phyloP scores from a whole-genome alignment of 2,329 filamentous ascomycete genomes.

The Aspergillus sp. region DNA sequence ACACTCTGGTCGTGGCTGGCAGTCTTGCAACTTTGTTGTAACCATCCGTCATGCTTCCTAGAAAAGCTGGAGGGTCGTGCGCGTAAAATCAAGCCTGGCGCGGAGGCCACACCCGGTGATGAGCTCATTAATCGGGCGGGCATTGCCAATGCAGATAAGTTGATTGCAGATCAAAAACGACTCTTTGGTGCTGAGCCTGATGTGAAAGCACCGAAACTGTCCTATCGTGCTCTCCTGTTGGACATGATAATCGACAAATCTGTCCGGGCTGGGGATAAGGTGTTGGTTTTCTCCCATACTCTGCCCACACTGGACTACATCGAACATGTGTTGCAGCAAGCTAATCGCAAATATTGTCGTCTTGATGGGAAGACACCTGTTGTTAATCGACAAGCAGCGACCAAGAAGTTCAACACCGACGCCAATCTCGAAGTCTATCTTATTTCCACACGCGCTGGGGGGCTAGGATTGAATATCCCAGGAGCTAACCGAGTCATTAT shows the following conservation, averaged over 20 bases:
- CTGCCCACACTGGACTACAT: slow-evolving; percentile 69
- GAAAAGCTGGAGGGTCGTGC: slow-evolving; percentile 47
- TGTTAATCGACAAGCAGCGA: slow-evolving; percentile 56
- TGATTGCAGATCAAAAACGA: slow-evolving; percentile 31
- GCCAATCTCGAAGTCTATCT: slow-evolving; percentile 61
- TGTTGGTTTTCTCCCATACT: slow-evolving; percentile 77
- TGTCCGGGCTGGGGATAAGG: slow-evolving; percentile 63
- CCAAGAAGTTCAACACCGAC: slow-evolving; percentile 66
- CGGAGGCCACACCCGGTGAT: slow-evolving; percentile 17
- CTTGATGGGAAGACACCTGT: slow-evolving; percentile 67
- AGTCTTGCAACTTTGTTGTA: slow-evolving; percentile 54
- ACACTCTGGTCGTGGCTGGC: slow-evolving; percentile 56
- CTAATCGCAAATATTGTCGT: slow-evolving; percentile 51
- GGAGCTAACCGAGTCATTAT: slow-evolving; percentile 84
- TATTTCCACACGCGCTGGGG: slow-evolving; percentile 80
- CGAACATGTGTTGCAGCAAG: slow-evolving; percentile 52
- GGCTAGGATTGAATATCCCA: slow-evolving; percentile 77
- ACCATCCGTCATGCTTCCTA: slow-evolving; percentile 56
- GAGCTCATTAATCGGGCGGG: slow-evolving; percentile 37
- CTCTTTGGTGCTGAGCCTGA: slow-evolving; percentile 31
- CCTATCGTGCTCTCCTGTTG: slow-evolving; percentile 68
- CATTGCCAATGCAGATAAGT: slow-evolving; percentile 29
- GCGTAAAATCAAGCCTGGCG: slow-evolving; percentile 16
- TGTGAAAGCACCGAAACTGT: slow-evolving; percentile 50
- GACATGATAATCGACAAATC: slow-evolving; percentile 67